Evolutionary conservation across 768 basidiomycete species (phyloP), one percentile per base, ranked within the genome.

Genomic region (Lactifluus hygrophoroides): DNA sequence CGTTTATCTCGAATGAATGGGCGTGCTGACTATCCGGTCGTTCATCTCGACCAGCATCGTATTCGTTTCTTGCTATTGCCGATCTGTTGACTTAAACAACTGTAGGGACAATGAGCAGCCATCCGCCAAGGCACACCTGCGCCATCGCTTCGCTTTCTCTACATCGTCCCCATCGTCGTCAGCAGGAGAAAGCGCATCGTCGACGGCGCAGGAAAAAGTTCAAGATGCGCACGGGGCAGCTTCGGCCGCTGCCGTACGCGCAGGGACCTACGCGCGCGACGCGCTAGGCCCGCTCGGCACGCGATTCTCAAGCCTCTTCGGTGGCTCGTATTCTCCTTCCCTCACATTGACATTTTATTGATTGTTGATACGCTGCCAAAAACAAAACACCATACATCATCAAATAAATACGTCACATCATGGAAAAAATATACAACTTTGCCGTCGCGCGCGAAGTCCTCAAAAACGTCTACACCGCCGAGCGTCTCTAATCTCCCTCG

Each of bases 51-150:
- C 74, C 23, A 95, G 80, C 1, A 90, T 94, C n/a, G 72, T 84
- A 90, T 66, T 93, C 89, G 70, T 95, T 93, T 2, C 81, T 77
- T 54, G 84, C 78, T 69, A 98, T 97, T 0, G 86, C 81, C 0
- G 90, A 93, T 13, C 91, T 94, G 88, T 84, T 32, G 88, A 83
- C 73, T 98, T 98, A 66, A 97, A 81, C 14, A 96, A 93, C 90
- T n/a, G n/a, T n/a, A n/a, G n/a, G n/a, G n/a, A n/a, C 9, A n/a
- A 32, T 21, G 21, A 40, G 11, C 16, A 56, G 21, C 59, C 38
- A 21, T 14, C 47, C 57, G 40, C 61, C 46, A 6, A n/a, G n/a
- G n/a, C n/a, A n/a, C n/a, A n/a, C n/a, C n/a, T n/a, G n/a, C n/a
- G n/a, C n/a, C 56, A 53, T 17, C 63, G 60, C 5, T 16, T 51